Evolutionary conservation across 148 eudicot genomes (phyloP).

Genomic region (Euryodendron excelsum): DNA sequence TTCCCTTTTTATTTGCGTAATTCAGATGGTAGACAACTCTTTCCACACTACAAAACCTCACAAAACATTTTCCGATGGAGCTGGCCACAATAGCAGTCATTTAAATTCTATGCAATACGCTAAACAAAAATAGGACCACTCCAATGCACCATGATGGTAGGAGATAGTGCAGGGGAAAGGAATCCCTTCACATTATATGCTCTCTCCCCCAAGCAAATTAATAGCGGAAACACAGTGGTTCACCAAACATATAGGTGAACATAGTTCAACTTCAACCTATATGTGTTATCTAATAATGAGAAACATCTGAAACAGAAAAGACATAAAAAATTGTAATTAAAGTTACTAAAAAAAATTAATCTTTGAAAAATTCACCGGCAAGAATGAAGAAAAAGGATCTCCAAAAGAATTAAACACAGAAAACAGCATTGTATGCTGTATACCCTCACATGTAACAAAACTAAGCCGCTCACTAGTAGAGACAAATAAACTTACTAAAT

Average conservation of each 20-base stretch:
- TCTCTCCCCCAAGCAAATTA: background rate
- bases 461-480: background rate
- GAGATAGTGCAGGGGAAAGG: too few relatives aligned
- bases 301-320: background rate
- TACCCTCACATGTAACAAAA: constrained; percentile 3
- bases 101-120: background rate
- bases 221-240: background rate
- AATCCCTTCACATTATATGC: too few relatives aligned
- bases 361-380: background rate
- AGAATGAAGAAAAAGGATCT: constrained; percentile 1
- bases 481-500: background rate
- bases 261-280: background rate
- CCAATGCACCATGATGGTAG: background rate
- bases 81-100: background rate
- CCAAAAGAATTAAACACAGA: background rate
- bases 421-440: background rate
- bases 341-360: background rate
- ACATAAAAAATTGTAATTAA: background rate
- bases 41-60: background rate
- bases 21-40: background rate
- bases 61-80: background rate
- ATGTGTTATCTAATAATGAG: background rate
- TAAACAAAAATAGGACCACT: background rate
- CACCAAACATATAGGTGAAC: background rate
- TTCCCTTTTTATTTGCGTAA: background rate